phyloP scores from a whole-genome alignment of 495 filamentous ascomycete genomes.

The Glutinoglossum americanum region DNA sequence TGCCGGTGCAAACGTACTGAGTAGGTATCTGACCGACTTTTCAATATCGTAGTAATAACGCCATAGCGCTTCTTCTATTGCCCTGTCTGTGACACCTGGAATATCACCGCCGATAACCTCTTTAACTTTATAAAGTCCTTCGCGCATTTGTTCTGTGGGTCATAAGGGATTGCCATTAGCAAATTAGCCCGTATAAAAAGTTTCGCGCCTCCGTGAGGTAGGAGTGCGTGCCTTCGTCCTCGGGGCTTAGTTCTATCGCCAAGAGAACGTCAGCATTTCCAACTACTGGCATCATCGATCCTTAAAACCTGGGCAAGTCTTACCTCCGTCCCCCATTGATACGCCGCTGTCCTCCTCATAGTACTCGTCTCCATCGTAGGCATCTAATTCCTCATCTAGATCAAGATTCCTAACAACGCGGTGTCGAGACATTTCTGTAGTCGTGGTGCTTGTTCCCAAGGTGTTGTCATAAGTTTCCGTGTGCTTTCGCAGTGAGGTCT shows the following conservation, averaged over 20 bases:
- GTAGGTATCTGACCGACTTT: slow-evolving; percentile 60
- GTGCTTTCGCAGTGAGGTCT: no score
- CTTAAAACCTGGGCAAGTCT: background rate
- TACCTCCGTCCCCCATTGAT: background rate
- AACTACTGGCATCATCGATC: background rate
- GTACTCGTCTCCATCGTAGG: slow-evolving; percentile 31
- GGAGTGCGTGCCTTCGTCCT: slow-evolving; percentile 30
- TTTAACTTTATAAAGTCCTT: slow-evolving; percentile 32
- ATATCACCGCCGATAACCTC: slow-evolving; percentile 28
- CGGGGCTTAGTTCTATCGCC: slow-evolving; percentile 27
- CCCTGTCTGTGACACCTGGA: slow-evolving; percentile 34
- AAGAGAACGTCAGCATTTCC: background rate
- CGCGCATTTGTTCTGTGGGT: slow-evolving; percentile 28
- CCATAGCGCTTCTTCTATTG: slow-evolving; percentile 81
- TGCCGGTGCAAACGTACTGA: slow-evolving; percentile 24
- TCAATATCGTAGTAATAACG: slow-evolving; percentile 87
- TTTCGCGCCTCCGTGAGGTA: slow-evolving; percentile 9
- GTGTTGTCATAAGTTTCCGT: no score
- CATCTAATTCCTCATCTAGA: slow-evolving; percentile 34
- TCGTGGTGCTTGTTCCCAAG: no score
- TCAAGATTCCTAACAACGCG: slow-evolving; percentile 34
- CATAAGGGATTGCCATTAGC: background rate
- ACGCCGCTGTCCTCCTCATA: slow-evolving; percentile 12
- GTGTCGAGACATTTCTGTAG: slow-evolving; percentile 36
- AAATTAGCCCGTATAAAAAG: background rate